Conservation (phyloP, 2,329 filamentous ascomycete species). For the Chaetomiaceae sp. region DNA sequence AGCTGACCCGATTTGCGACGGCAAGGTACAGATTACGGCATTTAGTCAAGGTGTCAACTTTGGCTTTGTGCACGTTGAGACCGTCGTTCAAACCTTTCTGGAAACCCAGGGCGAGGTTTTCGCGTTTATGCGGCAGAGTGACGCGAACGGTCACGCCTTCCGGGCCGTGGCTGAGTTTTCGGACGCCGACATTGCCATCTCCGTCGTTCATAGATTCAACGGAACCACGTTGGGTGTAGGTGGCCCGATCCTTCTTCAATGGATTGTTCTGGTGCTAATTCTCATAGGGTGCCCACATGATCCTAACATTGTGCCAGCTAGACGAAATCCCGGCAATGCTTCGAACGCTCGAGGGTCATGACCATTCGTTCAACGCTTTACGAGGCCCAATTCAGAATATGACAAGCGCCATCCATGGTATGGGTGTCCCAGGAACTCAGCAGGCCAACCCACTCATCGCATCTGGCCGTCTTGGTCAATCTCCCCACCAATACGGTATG, state of each 20-base stretch:
- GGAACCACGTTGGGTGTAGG: constrained; percentile 37
- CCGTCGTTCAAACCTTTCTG: constrained; percentile 40
- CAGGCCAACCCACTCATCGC: constrained; percentile 23
- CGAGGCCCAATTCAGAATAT: constrained; percentile 12
- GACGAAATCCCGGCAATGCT: neutral
- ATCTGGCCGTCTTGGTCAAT: constrained; percentile 25
- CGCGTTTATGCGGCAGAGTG: constrained; percentile 44
- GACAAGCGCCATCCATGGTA: constrained; percentile 15
- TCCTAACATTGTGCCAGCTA: constrained; percentile 16
- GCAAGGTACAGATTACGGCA: constrained; percentile 51
- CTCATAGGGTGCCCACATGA: constrained; percentile 20
- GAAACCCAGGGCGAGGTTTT: constrained; percentile 48
- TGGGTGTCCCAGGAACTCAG: constrained; percentile 17
- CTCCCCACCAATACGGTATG: constrained; percentile 33
- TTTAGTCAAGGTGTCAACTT: constrained; percentile 27
- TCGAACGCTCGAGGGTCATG: constrained; percentile 6
- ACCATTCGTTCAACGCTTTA: neutral
- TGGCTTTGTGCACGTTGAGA: constrained; percentile 31
- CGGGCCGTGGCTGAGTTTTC: constrained; percentile 51
- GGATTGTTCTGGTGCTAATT: constrained; percentile 1
- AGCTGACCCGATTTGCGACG: constrained; percentile 46
- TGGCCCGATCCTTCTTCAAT: neutral
- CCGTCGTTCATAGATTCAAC: constrained; percentile 40
- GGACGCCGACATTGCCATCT: constrained; percentile 42
- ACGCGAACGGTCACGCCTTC: constrained; percentile 41